Percentiles rank a stretch among this genome's conserved stretches.
These are phyloP conservation scores for Neonectria magnoliae DNA, from an alignment of 2,329 filamentous ascomycete species.

Conservation along the genomic window DNA sequence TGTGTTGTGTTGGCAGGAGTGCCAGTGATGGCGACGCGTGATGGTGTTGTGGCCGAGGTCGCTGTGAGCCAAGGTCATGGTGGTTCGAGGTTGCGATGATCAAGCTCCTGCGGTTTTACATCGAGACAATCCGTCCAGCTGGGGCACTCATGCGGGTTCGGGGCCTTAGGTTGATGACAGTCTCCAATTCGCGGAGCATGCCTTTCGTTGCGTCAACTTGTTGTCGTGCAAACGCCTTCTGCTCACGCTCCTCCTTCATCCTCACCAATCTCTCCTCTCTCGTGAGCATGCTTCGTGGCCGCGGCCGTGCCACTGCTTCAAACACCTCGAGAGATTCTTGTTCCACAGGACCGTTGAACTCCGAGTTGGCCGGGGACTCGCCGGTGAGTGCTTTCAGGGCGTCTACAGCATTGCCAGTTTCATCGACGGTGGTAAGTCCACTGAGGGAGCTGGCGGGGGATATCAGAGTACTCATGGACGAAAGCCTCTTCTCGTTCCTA, in stretches of 20 bases:
- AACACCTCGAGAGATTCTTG: constrained; percentile 83
- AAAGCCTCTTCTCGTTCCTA: constrained; percentile 77
- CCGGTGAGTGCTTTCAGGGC: constrained; percentile 84
- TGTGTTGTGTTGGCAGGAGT: constrained; percentile 21
- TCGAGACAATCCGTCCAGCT: constrained; percentile 53
- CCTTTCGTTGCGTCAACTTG: constrained; percentile 83
- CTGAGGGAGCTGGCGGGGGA: constrained; percentile 73
- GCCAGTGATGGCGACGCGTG: neutral
- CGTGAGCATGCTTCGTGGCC: constrained; percentile 76
- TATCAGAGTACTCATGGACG: constrained; percentile 67
- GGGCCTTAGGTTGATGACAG: constrained; percentile 74
- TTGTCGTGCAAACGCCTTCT: constrained; percentile 76
- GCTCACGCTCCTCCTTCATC: constrained; percentile 86
- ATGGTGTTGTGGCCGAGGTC: neutral
- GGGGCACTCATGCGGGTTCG: constrained; percentile 51
- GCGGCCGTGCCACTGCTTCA: constrained; percentile 83
- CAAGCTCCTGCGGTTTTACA: constrained; percentile 46
- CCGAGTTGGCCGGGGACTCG: constrained; percentile 65
- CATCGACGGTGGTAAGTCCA: constrained; percentile 72
- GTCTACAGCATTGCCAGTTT: constrained; percentile 57
- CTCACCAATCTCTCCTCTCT: constrained; percentile 88
- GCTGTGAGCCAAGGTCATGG: neutral
- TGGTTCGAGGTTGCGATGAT: constrained; percentile 12
- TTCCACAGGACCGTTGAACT: constrained; percentile 65
- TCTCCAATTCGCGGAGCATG: constrained; percentile 94